These are phyloP conservation scores for Leccinum insolens DNA, from an alignment of 1,284 basidiomycete species.

Conservation along the genomic window DNA sequence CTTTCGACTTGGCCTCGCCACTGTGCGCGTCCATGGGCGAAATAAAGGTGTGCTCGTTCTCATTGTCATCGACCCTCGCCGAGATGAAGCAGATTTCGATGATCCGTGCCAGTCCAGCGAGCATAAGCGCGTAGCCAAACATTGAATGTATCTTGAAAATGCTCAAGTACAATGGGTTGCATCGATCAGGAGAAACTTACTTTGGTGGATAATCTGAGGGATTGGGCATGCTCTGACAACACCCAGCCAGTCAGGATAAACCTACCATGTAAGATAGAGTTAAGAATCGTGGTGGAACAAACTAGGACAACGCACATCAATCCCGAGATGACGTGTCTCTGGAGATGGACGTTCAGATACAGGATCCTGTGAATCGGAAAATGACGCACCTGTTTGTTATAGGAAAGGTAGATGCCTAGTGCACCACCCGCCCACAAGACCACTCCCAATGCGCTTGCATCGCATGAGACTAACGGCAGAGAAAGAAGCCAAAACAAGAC, in stretches of 20 bases:
- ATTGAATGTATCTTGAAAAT: conserved; percentile 70
- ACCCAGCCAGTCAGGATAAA: conserved; percentile 93
- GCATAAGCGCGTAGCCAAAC: conserved; percentile 87
- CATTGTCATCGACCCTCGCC: conserved; percentile 41
- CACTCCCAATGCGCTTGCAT: conserved; percentile 42
- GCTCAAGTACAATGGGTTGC: conserved; percentile 10
- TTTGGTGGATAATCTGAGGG: conserved; percentile 81
- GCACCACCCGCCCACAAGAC: conserved; percentile 91
- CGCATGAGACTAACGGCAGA: conserved; percentile 1
- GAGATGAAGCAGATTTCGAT: conserved; percentile 84
- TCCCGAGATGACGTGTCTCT: conserved; percentile 80
- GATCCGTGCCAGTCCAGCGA: conserved; percentile 82
- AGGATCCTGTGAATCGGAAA: not conserved
- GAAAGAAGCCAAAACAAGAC: conserved; percentile 26
- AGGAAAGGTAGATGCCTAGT: conserved; percentile 84
- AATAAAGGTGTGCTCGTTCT: conserved; percentile 68
- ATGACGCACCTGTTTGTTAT: conserved; percentile 68
- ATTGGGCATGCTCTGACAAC: conserved; percentile 91
- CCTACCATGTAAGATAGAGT: conserved; percentile 39
- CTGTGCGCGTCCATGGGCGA: conserved; percentile 19
- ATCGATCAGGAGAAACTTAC: conserved; percentile 38
- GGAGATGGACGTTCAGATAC: conserved; percentile 1
- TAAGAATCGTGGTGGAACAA: not conserved
- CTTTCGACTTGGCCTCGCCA: conserved; percentile 25
- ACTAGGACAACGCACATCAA: conserved; percentile 63